Base-by-base conservation (phyloP, 768 basidiomycete species). In the Coprinellus aureogranulatus region DNA sequence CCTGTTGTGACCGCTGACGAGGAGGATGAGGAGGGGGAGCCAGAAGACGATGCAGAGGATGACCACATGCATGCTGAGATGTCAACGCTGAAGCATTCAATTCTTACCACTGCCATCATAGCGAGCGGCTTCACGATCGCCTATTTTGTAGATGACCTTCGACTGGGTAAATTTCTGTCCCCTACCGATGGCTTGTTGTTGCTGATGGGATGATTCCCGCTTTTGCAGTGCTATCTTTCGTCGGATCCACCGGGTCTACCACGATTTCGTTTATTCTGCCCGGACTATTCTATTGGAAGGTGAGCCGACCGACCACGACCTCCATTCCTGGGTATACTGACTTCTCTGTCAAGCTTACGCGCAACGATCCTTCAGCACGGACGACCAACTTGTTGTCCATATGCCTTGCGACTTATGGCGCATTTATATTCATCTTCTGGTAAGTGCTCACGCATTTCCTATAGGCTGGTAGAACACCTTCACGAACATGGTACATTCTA, bases 251-350 rank as follows among this genome's bases (percentile, higher is more conserved):
- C 1, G 97, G 97, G 12, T 96, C 93, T 14, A 97, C 95, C 25
- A 96, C 94, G 20, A 93, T 98, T 58, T 94, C 92, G 1, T 98
- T 98, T 74, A 97, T 98, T 66, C 81, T 97, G 34, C 95, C 94
- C 0, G 94, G 93, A 1, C 73, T 94, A 50, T 90, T 97, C 68
- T 97, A 91, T 75, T 98, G 92, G 88, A 88, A 92, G 88, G 90
- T 89, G 55, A 16, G 50, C 31, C 40, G 41, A 47, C n/a, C 48
- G 41, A 12, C 26, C 49, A 22, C 20, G 44, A 46, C 54, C 39
- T n/a, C n/a, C n/a, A n/a, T n/a, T n/a, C n/a, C n/a, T n/a, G n/a
- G n/a, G n/a, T n/a, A n/a, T n/a, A n/a, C n/a, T n/a, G n/a, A n/a
- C n/a, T 27, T 16, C 12, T 52, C 39, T 49, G 28, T 54, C 50